Base-by-base conservation (phyloP, 768 basidiomycete genomes). In the Imleria badia region DNA sequence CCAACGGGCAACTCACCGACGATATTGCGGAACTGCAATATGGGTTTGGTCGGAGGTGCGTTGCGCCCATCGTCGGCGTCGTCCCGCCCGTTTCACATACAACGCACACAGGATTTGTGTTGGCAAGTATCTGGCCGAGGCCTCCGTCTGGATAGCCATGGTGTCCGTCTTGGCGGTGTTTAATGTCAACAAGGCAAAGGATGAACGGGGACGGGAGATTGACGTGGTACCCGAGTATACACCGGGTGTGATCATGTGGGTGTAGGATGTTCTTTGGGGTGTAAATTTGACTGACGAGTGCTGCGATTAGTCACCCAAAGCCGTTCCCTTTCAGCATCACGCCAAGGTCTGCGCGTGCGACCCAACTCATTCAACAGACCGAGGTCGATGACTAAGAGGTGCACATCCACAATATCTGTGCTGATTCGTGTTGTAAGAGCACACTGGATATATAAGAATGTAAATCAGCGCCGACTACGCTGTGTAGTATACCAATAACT, bases 131-230 rank as follows among this genome's bases (percentile, higher is more conserved):
- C 62, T 69, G 9, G 66, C 67, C 0, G 63, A 70, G 30, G 54
- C 63, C 0, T 62, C 61, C 51, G 60, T 66, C 7, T 65, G 66
- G 61, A 62, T 67, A 17, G 61, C 61, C 6, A 68, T 66, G 46
- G 66, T 61, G 17, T 65, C 62, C 38, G 48, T 66, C 11, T 48
- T 73, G 48, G 50, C 64, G 0, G 58, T 64, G 6, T 69, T 75
- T 52, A 31, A 64, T 19, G 49, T 71, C 13, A 55, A 48, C 26
- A 72, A 74, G 48, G 69, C 69, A 2, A 58, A 65, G 20, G 72
- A 76, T 36, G 59, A 55, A 14, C 40, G 65, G 0, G 77, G 76
- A 3, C 52, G 60, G 3, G 66, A 66, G 26, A 61, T 72, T n/a
- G 63, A 60, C 15, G 58, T 66, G 3, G 45, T 58, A 4, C 56